phyloP scores from a whole-genome alignment of 768 basidiomycete species.

The Auriscalpium microsporum region DNA sequence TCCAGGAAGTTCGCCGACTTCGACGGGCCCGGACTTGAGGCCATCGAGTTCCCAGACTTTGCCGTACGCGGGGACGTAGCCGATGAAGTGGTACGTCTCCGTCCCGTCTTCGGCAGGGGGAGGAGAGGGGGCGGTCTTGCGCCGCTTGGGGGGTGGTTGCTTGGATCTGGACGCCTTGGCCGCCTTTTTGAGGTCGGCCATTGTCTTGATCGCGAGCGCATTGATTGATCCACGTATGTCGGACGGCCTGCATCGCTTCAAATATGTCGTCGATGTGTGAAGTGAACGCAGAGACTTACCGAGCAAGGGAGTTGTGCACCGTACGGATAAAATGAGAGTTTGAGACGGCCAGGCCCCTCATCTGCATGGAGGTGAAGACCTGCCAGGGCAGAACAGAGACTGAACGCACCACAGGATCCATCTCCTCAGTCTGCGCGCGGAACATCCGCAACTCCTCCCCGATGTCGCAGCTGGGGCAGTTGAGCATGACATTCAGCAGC shows the following conservation, averaged over 20 bases:
- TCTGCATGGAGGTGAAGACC: conserved; percentile 27
- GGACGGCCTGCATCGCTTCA: conserved; percentile 33
- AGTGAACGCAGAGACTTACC: conserved; percentile 28
- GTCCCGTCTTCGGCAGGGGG: conserved; percentile 24
- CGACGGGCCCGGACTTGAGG: conserved; percentile 51
- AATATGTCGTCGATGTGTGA: neutral
- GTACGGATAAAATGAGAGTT: conserved; percentile 46
- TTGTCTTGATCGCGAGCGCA: conserved; percentile 35
- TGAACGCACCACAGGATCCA: conserved; percentile 47
- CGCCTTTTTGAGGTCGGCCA: conserved; percentile 34
- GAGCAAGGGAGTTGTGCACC: conserved; percentile 51
- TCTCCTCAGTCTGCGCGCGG: conserved; percentile 40
- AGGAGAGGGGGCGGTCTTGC: conserved; percentile 14
- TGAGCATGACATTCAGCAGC: conserved; percentile 50
- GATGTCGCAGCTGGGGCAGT: conserved; percentile 43
- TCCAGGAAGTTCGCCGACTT: conserved; percentile 45
- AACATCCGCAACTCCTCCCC: conserved; percentile 38
- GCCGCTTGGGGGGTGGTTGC: conserved; percentile 30
- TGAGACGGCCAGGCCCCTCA: conserved; percentile 55
- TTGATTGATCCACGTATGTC: conserved; percentile 48
- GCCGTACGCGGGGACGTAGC: conserved; percentile 51
- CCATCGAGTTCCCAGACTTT: conserved; percentile 70
- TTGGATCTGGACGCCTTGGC: conserved; percentile 22
- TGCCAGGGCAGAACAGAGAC: neutral
- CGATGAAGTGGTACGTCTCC: conserved; percentile 57